Evolutionary conservation across 768 basidiomycete genomes (phyloP).

Genomic region (Mycena filopes): DNA sequence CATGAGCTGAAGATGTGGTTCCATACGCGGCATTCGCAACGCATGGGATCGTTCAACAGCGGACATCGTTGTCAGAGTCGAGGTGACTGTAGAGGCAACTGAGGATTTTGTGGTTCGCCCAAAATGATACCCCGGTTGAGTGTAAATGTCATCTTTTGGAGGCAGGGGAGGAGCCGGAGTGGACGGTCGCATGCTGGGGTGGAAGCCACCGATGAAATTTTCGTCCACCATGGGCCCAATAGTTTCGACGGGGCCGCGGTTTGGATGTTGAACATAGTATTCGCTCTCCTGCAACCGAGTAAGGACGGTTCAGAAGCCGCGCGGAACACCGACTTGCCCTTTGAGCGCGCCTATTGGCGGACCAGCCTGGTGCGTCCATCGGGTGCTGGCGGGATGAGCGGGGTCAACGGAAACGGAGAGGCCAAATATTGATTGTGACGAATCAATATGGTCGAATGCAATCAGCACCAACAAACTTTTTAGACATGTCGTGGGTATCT

Average conservation of each 20-base stretch:
- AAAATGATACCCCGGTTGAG: conserved; percentile 31
- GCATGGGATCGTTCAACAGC: conserved; percentile 74
- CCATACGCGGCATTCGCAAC: conserved; percentile 71
- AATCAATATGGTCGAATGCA: no score
- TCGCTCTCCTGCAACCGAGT: conserved; percentile 41
- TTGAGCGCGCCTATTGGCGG: conserved; percentile 70
- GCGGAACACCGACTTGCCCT: conserved; percentile 49
- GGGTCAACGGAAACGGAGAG: not conserved
- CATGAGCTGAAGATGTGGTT: conserved; percentile 90
- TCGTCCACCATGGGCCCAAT: conserved; percentile 73
- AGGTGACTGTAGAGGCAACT: conserved; percentile 47
- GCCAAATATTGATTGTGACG: no score
- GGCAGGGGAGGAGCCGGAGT: conserved; percentile 61
- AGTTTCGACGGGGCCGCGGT: conserved; percentile 65
- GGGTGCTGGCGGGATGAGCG: not conserved
- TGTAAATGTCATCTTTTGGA: conserved; percentile 56
- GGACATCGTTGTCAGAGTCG: conserved; percentile 60
- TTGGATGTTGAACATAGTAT: conserved; percentile 23
- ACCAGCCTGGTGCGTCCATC: conserved; percentile 87
- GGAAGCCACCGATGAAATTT: conserved; percentile 67
- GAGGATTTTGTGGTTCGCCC: conserved; percentile 41
- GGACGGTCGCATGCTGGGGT: conserved; percentile 40
- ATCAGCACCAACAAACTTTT: no score
- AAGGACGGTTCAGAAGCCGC: not conserved
- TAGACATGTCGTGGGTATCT: no score